phyloP scores from a whole-genome alignment of 345 rosid species.

The Euphorbia peplus region DNA sequence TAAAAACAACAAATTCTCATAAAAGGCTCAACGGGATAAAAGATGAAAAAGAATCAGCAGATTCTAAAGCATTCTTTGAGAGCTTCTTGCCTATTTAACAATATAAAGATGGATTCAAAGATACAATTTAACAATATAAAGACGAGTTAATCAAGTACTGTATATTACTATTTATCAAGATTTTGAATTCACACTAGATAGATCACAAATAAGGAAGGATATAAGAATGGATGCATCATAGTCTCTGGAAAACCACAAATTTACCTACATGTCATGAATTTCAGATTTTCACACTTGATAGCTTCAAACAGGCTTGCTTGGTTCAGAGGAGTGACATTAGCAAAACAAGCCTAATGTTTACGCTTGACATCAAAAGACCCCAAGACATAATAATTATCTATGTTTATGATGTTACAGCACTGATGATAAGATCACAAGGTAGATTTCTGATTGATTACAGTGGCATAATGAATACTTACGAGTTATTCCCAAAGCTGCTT shows the following conservation, averaged over 20 bases:
- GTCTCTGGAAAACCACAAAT: not conserved
- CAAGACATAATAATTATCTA: too few relatives aligned
- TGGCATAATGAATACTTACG: conserved; percentile 48
- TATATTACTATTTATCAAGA: not conserved
- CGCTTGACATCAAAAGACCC: not conserved
- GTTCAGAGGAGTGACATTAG: not conserved
- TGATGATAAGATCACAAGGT: not conserved
- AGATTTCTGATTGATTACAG: not conserved
- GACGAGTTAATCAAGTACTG: not conserved
- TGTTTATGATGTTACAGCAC: not conserved
- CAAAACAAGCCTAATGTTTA: too few relatives aligned
- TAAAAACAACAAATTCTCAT: conserved; percentile 14
- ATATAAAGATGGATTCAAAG: not conserved
- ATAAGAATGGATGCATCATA: not conserved
- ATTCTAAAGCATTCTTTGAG: not conserved
- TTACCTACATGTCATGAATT: not conserved
- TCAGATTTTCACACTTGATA: not conserved
- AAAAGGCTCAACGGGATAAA: not conserved
- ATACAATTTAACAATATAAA: not conserved
- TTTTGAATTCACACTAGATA: not conserved
- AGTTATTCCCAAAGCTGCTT: conserved; percentile 62
- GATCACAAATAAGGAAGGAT: not conserved
- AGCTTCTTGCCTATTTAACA: not conserved
- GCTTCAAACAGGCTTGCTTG: not conserved
- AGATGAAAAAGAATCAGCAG: not conserved